phyloP scores from a whole-genome alignment of 371 early-diverging fungal genomes.

The Apophysomyces sp. region DNA sequence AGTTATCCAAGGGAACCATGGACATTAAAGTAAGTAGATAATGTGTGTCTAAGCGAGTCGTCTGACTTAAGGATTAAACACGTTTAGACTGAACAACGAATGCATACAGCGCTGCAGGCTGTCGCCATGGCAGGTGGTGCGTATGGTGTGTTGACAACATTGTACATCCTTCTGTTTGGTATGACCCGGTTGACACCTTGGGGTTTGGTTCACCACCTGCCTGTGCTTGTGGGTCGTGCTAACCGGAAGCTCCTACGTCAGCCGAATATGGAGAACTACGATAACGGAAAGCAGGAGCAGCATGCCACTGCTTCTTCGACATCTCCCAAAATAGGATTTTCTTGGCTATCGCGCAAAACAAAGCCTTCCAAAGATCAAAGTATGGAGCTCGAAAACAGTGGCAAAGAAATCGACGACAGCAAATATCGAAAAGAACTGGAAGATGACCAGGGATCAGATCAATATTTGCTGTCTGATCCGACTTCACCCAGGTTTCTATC shows the following conservation, averaged over 20 bases:
- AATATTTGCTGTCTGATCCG: neutral
- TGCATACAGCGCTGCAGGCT: conserved; percentile 36
- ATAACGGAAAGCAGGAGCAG: neutral
- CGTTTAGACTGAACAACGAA: conserved; percentile 35
- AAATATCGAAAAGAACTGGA: neutral
- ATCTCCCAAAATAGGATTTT: neutral
- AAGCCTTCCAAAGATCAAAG: neutral
- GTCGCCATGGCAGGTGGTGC: conserved; percentile 45
- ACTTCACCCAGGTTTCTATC: neutral
- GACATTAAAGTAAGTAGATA: conserved; percentile 31
- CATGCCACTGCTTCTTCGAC: too few relatives aligned
- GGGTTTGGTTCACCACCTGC: conserved; percentile 38
- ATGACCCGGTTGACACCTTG: conserved; percentile 45
- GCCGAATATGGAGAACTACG: neutral
- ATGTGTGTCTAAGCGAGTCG: neutral
- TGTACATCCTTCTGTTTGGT: conserved; percentile 43
- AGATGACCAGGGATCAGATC: neutral
- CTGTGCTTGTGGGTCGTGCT: conserved; percentile 18
- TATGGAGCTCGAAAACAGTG: neutral
- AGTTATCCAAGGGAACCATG: conserved; percentile 24
- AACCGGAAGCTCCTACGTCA: conserved; percentile 3
- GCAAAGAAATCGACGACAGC: neutral
- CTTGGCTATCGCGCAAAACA: neutral
- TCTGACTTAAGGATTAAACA: neutral
- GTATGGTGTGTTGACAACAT: conserved; percentile 35